Percentiles rank a stretch among this genome's conserved stretches.
These are phyloP conservation scores for Pseudocercospora fijiensis DNA, from an alignment of 2,329 filamentous ascomycete species.

Conservation along the genomic window DNA sequence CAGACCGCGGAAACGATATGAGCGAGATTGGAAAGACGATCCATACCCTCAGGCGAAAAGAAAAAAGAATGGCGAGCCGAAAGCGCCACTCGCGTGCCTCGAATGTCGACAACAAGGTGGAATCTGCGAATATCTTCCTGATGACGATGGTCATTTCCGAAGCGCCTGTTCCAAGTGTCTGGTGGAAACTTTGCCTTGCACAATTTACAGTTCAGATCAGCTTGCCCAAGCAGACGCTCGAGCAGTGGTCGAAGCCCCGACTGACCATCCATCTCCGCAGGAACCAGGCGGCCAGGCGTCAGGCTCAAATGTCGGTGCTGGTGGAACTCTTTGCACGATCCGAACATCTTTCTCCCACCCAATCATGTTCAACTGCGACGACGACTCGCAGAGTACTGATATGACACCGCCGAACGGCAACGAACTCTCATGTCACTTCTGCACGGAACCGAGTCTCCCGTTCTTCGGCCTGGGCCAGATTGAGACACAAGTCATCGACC, in stretches of 20 bases:
- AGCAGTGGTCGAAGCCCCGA: neutral
- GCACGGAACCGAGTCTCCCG: conserved; percentile 39
- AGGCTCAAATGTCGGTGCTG: conserved; percentile 6
- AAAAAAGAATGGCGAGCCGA: neutral
- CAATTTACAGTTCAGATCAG: neutral
- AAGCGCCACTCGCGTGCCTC: conserved; percentile 8
- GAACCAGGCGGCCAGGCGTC: neutral
- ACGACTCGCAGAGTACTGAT: conserved; percentile 14
- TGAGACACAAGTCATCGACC: conserved; percentile 36
- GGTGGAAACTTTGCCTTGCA: conserved; percentile 9
- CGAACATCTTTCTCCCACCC: conserved; percentile 44
- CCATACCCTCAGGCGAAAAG: neutral
- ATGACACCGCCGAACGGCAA: conserved; percentile 7
- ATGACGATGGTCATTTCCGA: conserved; percentile 11
- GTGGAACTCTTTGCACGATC: conserved; percentile 28
- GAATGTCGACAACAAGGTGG: conserved; percentile 6
- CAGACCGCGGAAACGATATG: conserved; percentile 25
- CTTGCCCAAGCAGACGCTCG: neutral
- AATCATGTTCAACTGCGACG: conserved; percentile 40
- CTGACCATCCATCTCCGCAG: neutral
- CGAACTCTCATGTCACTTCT: conserved; percentile 43
- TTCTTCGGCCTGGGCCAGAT: conserved; percentile 40
- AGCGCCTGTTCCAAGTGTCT: conserved; percentile 8
- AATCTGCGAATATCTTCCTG: conserved; percentile 7
- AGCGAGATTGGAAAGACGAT: conserved; percentile 23